Conservation (phyloP, 1,139 yeast species). For the Kluyveromyces marxianus region DNA sequence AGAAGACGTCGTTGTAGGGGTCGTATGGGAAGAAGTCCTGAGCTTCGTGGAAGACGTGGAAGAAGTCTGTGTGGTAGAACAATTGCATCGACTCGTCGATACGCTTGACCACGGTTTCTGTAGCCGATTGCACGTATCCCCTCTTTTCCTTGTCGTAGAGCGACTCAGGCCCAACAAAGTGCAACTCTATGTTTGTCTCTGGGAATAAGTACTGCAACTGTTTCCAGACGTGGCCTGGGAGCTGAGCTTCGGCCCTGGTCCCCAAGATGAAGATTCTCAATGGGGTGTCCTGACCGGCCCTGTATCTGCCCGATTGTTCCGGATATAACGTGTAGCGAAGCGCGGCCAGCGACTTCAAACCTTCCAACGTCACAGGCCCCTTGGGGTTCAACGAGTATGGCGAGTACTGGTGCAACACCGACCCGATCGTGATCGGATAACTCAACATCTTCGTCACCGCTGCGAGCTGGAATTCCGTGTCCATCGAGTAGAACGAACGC, state of each 20-base stretch:
- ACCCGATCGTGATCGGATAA: conserved; percentile 85
- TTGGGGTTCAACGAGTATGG: conserved; percentile 77
- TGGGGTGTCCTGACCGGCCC: conserved; percentile 74
- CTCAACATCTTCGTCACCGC: conserved; percentile 91
- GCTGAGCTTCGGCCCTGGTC: conserved; percentile 86
- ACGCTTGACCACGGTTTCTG: conserved; percentile 60
- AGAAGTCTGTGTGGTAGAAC: conserved; percentile 81
- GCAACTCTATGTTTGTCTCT: conserved; percentile 70
- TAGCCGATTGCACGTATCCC: conserved; percentile 42
- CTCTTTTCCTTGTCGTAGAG: conserved; percentile 60
- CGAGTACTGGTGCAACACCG: conserved; percentile 73
- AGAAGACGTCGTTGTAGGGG: conserved; percentile 88
- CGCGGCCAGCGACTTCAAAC: conserved; percentile 87
- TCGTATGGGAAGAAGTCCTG: conserved; percentile 97
- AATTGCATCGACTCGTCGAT: conserved; percentile 69
- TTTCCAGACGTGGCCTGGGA: conserved; percentile 95
- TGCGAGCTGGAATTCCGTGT: conserved; percentile 91
- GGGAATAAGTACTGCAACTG: conserved; percentile 87
- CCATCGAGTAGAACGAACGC: conserved; percentile 90
- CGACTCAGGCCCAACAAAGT: conserved; percentile 91
- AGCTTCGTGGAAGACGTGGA: conserved; percentile 82
- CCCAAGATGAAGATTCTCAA: conserved; percentile 85
- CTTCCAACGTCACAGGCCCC: conserved; percentile 87
- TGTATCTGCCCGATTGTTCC: conserved; percentile 36
- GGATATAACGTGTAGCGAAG: conserved; percentile 86